Evolutionary conservation across 345 rosid species (phyloP), one percentile per base, ranked within the genome.

Genomic region (Psidium friedrichsthalianum): DNA sequence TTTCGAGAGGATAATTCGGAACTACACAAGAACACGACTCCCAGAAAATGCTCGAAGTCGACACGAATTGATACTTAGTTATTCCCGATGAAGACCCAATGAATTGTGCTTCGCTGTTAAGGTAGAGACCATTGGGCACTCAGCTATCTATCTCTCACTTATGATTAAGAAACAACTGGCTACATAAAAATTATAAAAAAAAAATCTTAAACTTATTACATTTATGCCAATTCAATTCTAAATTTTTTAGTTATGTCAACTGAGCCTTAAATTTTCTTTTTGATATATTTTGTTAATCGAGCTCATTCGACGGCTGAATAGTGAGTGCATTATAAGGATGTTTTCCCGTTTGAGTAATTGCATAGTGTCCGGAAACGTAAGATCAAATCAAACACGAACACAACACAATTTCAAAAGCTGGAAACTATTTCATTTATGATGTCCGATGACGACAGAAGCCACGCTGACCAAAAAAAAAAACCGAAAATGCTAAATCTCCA

Each of bases 61-160:
- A 64, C 44, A 16, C 12, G 20, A 32, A 32, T 32, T 42, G 1
- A 32, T 8, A 40, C 76, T 2, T 64, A 16, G 10, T 27, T 61
- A 0, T 29, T 29, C 74, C 74, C 74, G 15, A 40, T 14, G 8
- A 27, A 27, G 74, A 61, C 42, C 74, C 42, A 32, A 61, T 16
- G 74, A 61, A 61, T 21, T 3, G 74, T 18, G 22, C 42, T 29
- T 29, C 3, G 21, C 74, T 5, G 42, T 15, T 61, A 29, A 6
- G 42, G 0, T 4, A 29, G 74, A 27, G 0, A 29, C 16, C 24
- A 16, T 64, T 15, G 32, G 11, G 11, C 44, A 32, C 12, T 64
- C 42, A 8, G 74, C 1, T 1, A 6, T 0, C 1, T 14, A 3
- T 18, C 8, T 54, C 22, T 54, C 2, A 3, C 2, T 36, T 36